Evolutionary conservation across 345 rosid species (phyloP).

Genomic region (Fremontodendron californicum): DNA sequence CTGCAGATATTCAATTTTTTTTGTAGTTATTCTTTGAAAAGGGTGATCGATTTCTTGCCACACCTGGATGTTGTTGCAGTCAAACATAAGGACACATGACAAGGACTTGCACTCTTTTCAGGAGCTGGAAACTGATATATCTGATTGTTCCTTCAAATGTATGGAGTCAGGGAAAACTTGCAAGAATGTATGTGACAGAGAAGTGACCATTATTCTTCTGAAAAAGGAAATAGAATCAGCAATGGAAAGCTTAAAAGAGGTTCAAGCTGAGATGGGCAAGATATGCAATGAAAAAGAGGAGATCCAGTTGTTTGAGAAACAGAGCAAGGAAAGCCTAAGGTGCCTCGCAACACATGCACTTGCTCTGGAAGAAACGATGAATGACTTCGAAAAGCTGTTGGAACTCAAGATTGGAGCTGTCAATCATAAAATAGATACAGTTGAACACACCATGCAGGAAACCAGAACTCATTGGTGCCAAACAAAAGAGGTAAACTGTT

Average conservation of each 20-base stretch:
- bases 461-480: conserved; percentile 37
- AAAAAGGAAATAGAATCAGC: conserved; percentile 79
- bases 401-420: conserved; percentile 40
- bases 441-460: conserved; percentile 40
- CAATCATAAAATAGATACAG: conserved; percentile 42
- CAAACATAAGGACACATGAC: conserved; percentile 27
- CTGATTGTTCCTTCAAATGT: conserved; percentile 28
- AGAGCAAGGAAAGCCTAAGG: conserved; percentile 44
- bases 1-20: conserved; percentile 17
- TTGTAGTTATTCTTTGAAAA: conserved; percentile 10
- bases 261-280: conserved; percentile 61
- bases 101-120: conserved; percentile 14
- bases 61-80: conserved; percentile 40
- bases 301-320: conserved; percentile 48
- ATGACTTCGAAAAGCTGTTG: conserved; percentile 47
- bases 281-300: conserved; percentile 60
- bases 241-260: conserved; percentile 62
- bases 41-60: conserved; percentile 20
- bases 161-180: conserved; percentile 22
- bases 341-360: conserved; percentile 40
- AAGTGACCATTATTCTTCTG: conserved; percentile 54
- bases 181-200: conserved; percentile 39
- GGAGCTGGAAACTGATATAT: conserved; percentile 28
- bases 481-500: conserved; percentile 46
- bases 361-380: conserved; percentile 46